phyloP scores from a whole-genome alignment of 108 stramenopile species.

The Nitzschia palea region DNA sequence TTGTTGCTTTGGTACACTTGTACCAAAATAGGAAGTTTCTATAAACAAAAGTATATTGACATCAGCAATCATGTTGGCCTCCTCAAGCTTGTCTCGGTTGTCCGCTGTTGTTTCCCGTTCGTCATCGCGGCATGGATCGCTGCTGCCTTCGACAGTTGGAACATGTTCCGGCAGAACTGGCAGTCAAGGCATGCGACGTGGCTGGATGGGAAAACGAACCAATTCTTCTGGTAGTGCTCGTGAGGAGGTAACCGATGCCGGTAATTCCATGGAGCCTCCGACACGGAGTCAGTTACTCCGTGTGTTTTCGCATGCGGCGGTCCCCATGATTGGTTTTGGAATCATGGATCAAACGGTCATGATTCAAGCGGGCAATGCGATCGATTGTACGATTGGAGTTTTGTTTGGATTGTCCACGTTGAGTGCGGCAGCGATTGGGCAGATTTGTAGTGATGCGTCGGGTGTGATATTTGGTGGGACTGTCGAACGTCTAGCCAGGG shows the following conservation, averaged over 20 bases:
- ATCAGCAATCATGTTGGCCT: too few species aligned
- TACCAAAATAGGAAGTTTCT: too few species aligned
- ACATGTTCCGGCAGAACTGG: too few species aligned
- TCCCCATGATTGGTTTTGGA: constrained; percentile 87
- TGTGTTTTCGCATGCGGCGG: constrained; percentile 46
- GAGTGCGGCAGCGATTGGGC: constrained; percentile 30
- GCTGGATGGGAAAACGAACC: background rate
- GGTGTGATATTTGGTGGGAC: constrained; percentile 60
- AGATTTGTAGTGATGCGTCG: constrained; percentile 51
- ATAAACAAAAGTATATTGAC: too few species aligned
- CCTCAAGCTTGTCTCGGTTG: too few species aligned
- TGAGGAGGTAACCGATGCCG: background rate
- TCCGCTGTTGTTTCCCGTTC: too few species aligned
- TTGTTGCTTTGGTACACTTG: too few species aligned
- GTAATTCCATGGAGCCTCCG: background rate
- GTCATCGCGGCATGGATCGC: too few species aligned
- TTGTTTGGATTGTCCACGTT: constrained; percentile 72
- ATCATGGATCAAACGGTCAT: constrained; percentile 81
- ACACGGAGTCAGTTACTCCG: constrained; percentile 36
- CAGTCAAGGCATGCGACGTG: too few species aligned
- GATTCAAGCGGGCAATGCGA: constrained; percentile 72
- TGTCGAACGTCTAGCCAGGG: constrained; percentile 33
- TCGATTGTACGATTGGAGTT: constrained; percentile 78
- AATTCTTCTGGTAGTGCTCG: background rate
- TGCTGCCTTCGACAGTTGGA: too few species aligned